These are phyloP conservation scores for Solanum ossicruentum DNA, from an alignment of 257 asterid species.

Conservation along the genomic window DNA sequence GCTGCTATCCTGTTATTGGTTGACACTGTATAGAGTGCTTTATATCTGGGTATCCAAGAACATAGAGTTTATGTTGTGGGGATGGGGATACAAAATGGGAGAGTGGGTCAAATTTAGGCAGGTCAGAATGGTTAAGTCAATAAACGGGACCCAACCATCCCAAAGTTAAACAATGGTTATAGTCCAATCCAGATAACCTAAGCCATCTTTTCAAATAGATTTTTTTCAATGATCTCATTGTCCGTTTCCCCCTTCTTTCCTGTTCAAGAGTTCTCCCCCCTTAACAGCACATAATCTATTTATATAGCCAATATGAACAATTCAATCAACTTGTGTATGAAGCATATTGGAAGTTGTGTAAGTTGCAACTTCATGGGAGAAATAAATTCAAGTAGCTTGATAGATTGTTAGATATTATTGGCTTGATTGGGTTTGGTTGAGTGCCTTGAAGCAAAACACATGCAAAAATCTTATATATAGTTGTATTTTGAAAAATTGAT, in stretches of 20 bases:
- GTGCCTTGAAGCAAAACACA: neutral
- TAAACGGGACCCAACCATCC: neutral
- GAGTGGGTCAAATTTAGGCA: neutral
- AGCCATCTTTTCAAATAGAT: neutral
- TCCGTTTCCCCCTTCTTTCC: neutral
- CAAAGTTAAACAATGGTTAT: neutral
- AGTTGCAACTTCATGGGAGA: neutral
- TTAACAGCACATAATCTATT: neutral
- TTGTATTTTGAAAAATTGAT: neutral
- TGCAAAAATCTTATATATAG: neutral
- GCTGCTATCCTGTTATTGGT: neutral
- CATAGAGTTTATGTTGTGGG: neutral
- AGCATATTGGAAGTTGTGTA: neutral
- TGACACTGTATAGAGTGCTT: neutral
- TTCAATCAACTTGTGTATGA: neutral
- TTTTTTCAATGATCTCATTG: neutral
- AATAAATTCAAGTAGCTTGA: neutral
- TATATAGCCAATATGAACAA: neutral
- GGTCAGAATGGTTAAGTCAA: neutral
- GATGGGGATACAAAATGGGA: neutral
- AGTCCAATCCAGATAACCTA: neutral
- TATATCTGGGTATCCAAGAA: neutral
- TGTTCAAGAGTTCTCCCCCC: neutral
- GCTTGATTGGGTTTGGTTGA: neutral
- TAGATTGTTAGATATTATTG: neutral